These are phyloP conservation scores for Syncephalastrum racemosum DNA, from an alignment of 371 early-diverging fungal genomes.

Conservation along the genomic window DNA sequence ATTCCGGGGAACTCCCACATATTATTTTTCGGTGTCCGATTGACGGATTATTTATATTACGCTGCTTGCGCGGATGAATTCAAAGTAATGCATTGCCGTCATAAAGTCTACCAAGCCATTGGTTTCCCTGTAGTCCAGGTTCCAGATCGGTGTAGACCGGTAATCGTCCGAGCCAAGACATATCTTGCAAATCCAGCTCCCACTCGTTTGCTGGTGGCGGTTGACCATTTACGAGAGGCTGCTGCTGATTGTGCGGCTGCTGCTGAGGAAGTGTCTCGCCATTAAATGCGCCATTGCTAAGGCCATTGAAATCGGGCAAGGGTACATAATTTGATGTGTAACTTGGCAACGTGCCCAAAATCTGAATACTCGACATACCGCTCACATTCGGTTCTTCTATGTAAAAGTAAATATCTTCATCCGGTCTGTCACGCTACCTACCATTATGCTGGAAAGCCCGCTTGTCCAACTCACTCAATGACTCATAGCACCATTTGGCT, in stretches of 20 bases:
- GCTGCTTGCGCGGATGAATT: too few relatives aligned
- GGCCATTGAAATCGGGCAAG: too few relatives aligned
- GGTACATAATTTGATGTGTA: conserved; percentile 7
- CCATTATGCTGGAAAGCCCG: conserved; percentile 23
- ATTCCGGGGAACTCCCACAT: too few relatives aligned
- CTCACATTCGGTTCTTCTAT: conserved; percentile 10
- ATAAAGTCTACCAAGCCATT: conserved; percentile 20
- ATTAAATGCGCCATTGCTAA: too few relatives aligned
- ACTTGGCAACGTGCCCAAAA: conserved; percentile 21
- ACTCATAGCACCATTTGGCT: conserved; percentile 25
- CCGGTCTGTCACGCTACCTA: background rate
- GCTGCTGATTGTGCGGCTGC: too few relatives aligned
- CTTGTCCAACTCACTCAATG: conserved; percentile 22
- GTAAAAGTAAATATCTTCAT: background rate
- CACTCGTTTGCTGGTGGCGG: conserved; percentile 10
- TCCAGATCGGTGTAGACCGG: conserved; percentile 29
- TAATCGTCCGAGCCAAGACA: conserved; percentile 28
- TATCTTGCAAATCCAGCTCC: conserved; percentile 26
- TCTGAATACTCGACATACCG: conserved; percentile 27
- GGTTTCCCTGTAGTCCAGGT: conserved; percentile 23
- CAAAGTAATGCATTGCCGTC: too few relatives aligned
- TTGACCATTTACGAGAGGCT: background rate
- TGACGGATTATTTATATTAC: too few relatives aligned
- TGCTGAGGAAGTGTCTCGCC: too few relatives aligned
- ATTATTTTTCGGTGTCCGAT: too few relatives aligned